Evolutionary conservation across 2,329 filamentous ascomycete genomes (phyloP), one percentile per base, ranked within the genome.

Genomic region (Calcarisporium arbuscula): DNA sequence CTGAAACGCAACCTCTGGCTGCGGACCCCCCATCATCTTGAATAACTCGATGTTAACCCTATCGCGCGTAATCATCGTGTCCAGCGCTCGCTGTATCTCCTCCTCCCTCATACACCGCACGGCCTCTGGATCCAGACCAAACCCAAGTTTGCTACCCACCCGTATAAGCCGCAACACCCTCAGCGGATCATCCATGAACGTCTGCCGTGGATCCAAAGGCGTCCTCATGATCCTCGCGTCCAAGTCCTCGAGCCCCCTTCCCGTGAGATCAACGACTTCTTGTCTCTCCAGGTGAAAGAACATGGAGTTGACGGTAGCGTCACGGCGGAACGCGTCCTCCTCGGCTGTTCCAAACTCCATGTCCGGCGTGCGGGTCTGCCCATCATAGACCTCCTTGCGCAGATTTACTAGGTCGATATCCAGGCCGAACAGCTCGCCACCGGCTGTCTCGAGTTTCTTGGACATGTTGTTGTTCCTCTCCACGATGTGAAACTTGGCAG

Each of bases 321-420:
- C 43, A 8, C 43, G 37, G 8, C 43, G 41, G 8, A 38, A 35
- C 2, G 41, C 36, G 33, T 46, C 43, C 14, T 46, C 41, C 14
- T 40, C 39, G 2, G 43, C 34, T 3, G 43, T 42, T 11, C 43
- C 41, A 34, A 46, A 44, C 12, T 42, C 37, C 41, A 46, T 42
- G 10, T 37, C 34, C 1, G 43, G 41, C 8, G 35, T 44, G 5
- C 41, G 43, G 17, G 22, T 46, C 6, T 36, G 33, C 6, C 39
- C 37, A 14, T 37, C 32, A 20, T 46, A 46, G 4, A 42, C 35
- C 25, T 46, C 43, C 23, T 44, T 46, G 1, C 43, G 37, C 11
- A 46, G 32, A 27, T 46, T 46, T 8, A 44, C 43, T n/a, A 46
- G 7, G 28, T 46, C 43, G 11, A 44, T 27, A 4, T 46, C 41